phyloP scores from a whole-genome alignment of 1,284 basidiomycete species.

The Cystobasidium pallidum region DNA sequence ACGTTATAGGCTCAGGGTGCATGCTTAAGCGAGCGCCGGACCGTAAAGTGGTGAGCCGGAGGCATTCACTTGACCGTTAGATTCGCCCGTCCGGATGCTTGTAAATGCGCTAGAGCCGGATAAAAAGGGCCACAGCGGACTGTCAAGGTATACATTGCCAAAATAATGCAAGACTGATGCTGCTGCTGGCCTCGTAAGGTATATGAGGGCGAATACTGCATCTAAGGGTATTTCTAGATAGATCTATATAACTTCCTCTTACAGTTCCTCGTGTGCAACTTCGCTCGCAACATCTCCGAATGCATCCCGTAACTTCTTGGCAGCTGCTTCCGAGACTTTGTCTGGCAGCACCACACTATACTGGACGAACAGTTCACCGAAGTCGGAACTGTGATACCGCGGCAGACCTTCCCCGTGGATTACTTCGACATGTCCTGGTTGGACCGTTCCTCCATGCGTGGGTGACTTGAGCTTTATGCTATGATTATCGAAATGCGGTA shows the following conservation, averaged over 20 bases:
- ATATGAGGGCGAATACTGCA: background rate
- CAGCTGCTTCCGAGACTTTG: constrained; percentile 59
- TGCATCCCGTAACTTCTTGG: constrained; percentile 25
- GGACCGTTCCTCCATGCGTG: constrained; percentile 74
- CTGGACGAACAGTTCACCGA: constrained; percentile 86
- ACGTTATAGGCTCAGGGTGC: no score
- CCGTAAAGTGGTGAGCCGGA: no score
- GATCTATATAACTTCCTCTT: background rate
- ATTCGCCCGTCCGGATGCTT: no score
- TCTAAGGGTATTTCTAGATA: background rate
- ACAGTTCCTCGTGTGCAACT: constrained; percentile 19
- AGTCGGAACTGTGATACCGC: constrained; percentile 54
- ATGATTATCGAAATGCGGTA: constrained; percentile 88
- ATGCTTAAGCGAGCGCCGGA: no score
- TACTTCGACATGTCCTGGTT: constrained; percentile 85
- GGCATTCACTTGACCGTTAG: no score
- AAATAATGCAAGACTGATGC: background rate
- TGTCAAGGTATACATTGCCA: background rate
- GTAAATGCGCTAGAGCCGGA: no score
- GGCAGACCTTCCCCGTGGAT: constrained; percentile 75
- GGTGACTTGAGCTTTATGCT: constrained; percentile 64
- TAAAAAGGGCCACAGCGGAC: no score
- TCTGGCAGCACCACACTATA: constrained; percentile 85
- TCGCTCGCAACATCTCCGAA: constrained; percentile 1
- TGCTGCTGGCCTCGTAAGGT: background rate